Conservation (phyloP, 1,139 yeast genomes). For the Candida frijolesensis region DNA sequence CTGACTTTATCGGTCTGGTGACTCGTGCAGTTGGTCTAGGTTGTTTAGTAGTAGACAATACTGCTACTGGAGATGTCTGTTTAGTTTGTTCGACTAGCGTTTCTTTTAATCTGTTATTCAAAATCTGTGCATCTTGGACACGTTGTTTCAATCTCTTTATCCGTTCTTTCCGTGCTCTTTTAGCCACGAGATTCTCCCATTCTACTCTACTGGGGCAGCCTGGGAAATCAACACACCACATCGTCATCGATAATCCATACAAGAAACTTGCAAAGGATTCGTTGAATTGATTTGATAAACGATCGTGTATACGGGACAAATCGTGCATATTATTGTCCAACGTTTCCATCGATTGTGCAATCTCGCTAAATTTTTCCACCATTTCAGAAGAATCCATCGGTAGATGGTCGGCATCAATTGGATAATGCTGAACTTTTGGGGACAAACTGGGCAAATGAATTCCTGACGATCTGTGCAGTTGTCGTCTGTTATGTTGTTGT, state of each 20-base stretch:
- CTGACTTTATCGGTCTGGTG: background rate
- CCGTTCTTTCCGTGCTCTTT: conserved; percentile 29
- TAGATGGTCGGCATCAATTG: conserved; percentile 40
- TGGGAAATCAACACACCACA: conserved; percentile 67
- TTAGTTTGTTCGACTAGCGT: conserved; percentile 18
- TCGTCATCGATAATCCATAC: conserved; percentile 63
- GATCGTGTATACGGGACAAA: conserved; percentile 52
- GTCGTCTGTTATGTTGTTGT: conserved; percentile 20
- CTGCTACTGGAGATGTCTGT: conserved; percentile 2
- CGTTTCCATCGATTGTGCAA: conserved; percentile 57
- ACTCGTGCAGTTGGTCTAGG: background rate
- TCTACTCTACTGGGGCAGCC: conserved; percentile 41
- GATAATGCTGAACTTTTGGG: conserved; percentile 43
- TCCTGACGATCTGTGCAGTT: conserved; percentile 45
- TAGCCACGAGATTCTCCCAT: conserved; percentile 34
- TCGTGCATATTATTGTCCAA: conserved; percentile 47
- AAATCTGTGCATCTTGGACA: conserved; percentile 24
- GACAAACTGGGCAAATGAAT: conserved; percentile 41
- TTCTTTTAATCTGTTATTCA: conserved; percentile 31
- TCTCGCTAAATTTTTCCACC: conserved; percentile 38
- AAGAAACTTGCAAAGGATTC: conserved; percentile 64
- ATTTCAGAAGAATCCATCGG: conserved; percentile 39
- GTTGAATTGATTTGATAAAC: conserved; percentile 53
- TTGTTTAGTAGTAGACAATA: background rate
- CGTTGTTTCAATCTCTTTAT: conserved; percentile 24